Evolutionary conservation across 1,284 basidiomycete genomes (phyloP).

Genomic region (Boletellus dicymbophilus): DNA sequence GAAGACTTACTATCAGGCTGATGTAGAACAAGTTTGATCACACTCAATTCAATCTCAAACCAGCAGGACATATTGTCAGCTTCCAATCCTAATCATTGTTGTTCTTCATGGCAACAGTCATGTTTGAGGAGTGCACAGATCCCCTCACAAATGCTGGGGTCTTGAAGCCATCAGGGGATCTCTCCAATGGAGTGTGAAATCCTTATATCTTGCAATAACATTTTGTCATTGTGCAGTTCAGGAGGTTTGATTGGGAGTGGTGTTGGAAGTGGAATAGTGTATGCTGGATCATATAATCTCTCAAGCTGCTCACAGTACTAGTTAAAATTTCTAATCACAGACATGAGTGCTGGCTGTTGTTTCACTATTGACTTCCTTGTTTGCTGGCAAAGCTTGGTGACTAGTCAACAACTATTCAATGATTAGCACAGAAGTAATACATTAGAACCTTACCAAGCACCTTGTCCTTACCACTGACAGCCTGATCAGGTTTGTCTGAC

Average conservation of each 20-base stretch:
- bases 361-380: conserved; percentile 7
- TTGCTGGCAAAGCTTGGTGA: conserved; percentile 10
- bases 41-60: background rate
- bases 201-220: conserved; percentile 43
- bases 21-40: background rate
- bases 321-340: conserved; percentile 8
- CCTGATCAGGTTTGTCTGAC: conserved; percentile 39
- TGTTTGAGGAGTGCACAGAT: conserved; percentile 33
- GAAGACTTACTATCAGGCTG: background rate
- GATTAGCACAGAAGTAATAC: too few species aligned
- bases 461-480: conserved; percentile 33
- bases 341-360: conserved; percentile 7
- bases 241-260: conserved; percentile 32
- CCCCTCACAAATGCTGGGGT: conserved; percentile 30
- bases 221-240: conserved; percentile 28
- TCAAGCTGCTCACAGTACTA: conserved; percentile 1
- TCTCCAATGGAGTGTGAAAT: conserved; percentile 20
- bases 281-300: conserved; percentile 24
- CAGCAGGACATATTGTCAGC: conserved; percentile 24
- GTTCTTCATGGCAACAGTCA: conserved; percentile 32
- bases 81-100: conserved; percentile 18
- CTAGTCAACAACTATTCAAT: too few species aligned
- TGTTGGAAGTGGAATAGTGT: conserved; percentile 34
- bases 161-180: conserved; percentile 36
- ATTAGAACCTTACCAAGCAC: conserved; percentile 27